Evolutionary conservation across 192 early-diverging fungal genomes (phyloP), one percentile per base, ranked within the genome.

Genomic region (Linnemannia zychae): DNA sequence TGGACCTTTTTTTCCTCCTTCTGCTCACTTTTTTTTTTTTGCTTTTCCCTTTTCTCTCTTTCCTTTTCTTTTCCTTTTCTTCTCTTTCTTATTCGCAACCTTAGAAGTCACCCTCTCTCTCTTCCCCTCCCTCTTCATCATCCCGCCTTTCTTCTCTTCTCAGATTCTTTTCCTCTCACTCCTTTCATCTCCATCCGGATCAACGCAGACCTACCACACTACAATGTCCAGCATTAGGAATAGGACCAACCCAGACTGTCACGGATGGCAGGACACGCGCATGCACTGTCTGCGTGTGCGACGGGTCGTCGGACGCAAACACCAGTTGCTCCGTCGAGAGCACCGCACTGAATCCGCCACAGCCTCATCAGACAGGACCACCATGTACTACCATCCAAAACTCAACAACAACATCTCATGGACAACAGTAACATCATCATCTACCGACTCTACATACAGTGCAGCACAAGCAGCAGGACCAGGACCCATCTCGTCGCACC

Each of bases 251-350:
- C 24, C 24, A 44, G 68, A 28, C 52, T 72, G 74, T 57, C 24
- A 63, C 24, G 28, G 24, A 7, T 63, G 57, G 57, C 77, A 76
- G 53, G 50, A 52, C 57, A 38, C 31, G 34, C 83, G 83, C 33
- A 47, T 72, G 53, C 72, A 85, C 75, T 85, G 83, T 67, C 77
- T 85, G 72, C 83, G 77, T 76, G 83, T 85, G 47, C 83, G 83
- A 85, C 83, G 68, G 53, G 76, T 78, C 53, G 75, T 78, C 68
- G 77, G 77, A 33, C 83, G 83, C 66, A 85, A 85, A 57, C 77
- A 76, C 37, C 83, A 85, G 38, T 20, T 85, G 77, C 74, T 76
- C 38, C 83, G 83, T 33, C 83, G 83, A 50, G 82, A 69, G 77
- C 67, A 79, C 53, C 24, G 36, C 47, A 48, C 24, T 38, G 71